Percentiles rank a stretch among this genome's conserved stretches.
Conservation (phyloP, 306 rosid genomes). For the Cicer bijugum region DNA sequence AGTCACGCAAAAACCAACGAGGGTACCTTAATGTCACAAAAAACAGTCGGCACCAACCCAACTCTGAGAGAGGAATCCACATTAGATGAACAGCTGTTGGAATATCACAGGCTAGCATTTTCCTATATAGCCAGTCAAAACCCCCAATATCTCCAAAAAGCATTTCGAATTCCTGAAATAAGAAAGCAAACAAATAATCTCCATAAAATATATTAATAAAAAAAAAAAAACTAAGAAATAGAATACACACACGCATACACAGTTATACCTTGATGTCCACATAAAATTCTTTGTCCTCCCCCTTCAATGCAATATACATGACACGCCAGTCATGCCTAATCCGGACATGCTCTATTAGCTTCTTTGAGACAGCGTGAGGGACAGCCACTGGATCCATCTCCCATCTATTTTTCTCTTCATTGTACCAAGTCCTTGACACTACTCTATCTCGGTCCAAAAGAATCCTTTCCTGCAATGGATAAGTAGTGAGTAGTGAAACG, state of each 20-base stretch:
- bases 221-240: slow-evolving; percentile 38
- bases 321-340: slow-evolving; percentile 91
- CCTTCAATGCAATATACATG: slow-evolving; percentile 82
- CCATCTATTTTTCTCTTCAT: slow-evolving; percentile 85
- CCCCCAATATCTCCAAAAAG: slow-evolving; percentile 88
- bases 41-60: slow-evolving; percentile 67
- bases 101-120: slow-evolving; percentile 83
- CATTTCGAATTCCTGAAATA: slow-evolving; percentile 73
- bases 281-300: slow-evolving; percentile 78
- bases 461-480: slow-evolving; percentile 69
- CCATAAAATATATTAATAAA: slow-evolving; percentile 20
- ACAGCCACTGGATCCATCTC: slow-evolving; percentile 92
- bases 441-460: slow-evolving; percentile 88
- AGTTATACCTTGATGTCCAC: slow-evolving; percentile 75
- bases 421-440: slow-evolving; percentile 86
- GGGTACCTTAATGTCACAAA: slow-evolving; percentile 61
- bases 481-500: slow-evolving; percentile 35
- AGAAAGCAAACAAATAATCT: slow-evolving; percentile 47
- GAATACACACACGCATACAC: slow-evolving; percentile 14
- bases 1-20: slow-evolving; percentile 56
- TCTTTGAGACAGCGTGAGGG: slow-evolving; percentile 78
- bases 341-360: slow-evolving; percentile 70
- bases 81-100: slow-evolving; percentile 84
- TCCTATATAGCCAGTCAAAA: slow-evolving; percentile 90
- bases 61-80: slow-evolving; percentile 92